These are phyloP conservation scores for Pseudopyricularia cyperi DNA, from an alignment of 2,329 filamentous ascomycete genomes.

Conservation along the genomic window DNA sequence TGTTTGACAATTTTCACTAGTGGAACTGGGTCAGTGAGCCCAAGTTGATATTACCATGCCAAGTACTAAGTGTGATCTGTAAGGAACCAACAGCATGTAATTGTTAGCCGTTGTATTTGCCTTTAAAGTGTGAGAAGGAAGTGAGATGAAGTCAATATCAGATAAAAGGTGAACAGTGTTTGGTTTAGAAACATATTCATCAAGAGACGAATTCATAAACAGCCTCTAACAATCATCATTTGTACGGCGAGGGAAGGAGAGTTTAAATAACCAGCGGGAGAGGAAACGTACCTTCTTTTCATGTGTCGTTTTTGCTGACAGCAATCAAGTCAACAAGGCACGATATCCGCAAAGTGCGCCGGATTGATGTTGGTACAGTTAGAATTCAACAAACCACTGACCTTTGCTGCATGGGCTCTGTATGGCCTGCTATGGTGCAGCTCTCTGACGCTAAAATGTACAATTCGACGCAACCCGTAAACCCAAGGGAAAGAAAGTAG, in stretches of 20 bases:
- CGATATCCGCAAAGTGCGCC: background rate
- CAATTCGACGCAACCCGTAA: slow-evolving; percentile 1
- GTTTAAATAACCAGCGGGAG: background rate
- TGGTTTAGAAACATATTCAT: slow-evolving; percentile 7
- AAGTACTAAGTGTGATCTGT: background rate
- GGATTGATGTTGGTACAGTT: slow-evolving; percentile 1
- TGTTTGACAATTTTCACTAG: too few species aligned
- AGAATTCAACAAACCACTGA: background rate
- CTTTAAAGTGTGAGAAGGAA: background rate
- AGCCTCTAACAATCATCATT: slow-evolving; percentile 10
- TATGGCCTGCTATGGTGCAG: background rate
- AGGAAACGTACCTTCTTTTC: slow-evolving; percentile 1
- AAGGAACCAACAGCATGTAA: background rate
- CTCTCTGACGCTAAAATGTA: slow-evolving; percentile 3
- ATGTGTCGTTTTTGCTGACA: background rate
- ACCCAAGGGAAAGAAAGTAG: background rate
- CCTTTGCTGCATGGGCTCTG: background rate
- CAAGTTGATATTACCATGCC: background rate
- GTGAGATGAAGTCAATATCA: background rate
- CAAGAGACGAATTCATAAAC: slow-evolving; percentile 9
- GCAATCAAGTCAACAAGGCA: background rate
- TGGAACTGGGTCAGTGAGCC: background rate
- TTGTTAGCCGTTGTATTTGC: background rate
- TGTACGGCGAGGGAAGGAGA: background rate
- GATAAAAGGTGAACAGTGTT: slow-evolving; percentile 6